Percentiles rank a stretch among this genome's conserved stretches.
Evolutionary conservation across 495 filamentous ascomycete species (phyloP).

Genomic region (Pyrenopolyporus hunteri): DNA sequence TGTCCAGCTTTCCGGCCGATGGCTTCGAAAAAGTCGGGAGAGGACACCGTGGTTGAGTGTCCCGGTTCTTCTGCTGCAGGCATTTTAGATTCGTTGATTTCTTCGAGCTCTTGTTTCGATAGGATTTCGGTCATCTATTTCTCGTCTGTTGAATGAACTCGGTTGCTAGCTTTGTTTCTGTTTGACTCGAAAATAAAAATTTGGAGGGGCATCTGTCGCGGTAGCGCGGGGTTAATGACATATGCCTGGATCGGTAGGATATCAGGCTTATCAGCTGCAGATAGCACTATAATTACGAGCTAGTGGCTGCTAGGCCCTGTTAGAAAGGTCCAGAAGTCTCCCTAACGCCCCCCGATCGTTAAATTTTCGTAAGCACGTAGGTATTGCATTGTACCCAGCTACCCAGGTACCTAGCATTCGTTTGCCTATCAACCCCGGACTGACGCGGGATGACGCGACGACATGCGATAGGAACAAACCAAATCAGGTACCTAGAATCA

Average conservation of each 20-base stretch:
- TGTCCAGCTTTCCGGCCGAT: conserved; percentile 61
- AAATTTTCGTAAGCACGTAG: neutral
- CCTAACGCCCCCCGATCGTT: conserved; percentile 12
- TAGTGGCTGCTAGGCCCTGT: conserved; percentile 29
- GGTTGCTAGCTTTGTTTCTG: conserved; percentile 6
- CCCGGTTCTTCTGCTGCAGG: conserved; percentile 17
- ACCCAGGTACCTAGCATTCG: neutral
- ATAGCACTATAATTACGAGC: conserved; percentile 20
- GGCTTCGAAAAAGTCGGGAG: conserved; percentile 57
- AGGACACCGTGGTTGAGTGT: conserved; percentile 15
- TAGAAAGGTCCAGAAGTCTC: conserved; percentile 31
- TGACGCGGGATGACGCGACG: too few species aligned
- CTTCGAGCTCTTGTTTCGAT: neutral
- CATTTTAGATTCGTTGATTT: conserved; percentile 5
- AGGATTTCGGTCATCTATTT: neutral
- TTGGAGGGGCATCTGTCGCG: conserved; percentile 42
- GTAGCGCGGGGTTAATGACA: conserved; percentile 44
- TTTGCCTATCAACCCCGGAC: too few species aligned
- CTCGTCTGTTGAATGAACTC: neutral
- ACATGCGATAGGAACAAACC: too few species aligned
- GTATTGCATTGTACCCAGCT: neutral
- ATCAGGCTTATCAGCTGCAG: conserved; percentile 12
- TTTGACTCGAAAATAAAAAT: conserved; percentile 42
- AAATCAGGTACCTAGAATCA: too few species aligned
- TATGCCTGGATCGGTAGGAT: conserved; percentile 11